Percentiles rank a stretch among this genome's conserved stretches.
These are phyloP conservation scores for Termitomyces sp. DNA, from an alignment of 768 basidiomycete genomes.

Conservation along the genomic window DNA sequence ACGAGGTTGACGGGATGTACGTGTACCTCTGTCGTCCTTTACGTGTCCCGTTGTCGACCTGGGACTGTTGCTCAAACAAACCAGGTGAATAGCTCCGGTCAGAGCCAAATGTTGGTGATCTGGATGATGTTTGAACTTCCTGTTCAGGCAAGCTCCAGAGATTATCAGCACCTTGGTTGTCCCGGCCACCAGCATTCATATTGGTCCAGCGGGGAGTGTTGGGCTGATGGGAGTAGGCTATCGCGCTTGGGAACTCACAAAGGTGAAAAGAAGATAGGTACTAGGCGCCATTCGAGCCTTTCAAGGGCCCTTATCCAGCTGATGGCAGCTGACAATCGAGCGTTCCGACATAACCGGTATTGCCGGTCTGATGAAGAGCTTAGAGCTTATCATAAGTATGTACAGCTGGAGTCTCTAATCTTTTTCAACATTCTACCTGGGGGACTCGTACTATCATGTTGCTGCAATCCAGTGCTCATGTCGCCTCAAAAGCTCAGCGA, in stretches of 20 bases:
- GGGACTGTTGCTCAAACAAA: not conserved
- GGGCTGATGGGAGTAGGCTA: not conserved
- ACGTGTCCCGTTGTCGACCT: not conserved
- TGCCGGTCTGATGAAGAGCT: too few species aligned
- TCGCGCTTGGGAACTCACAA: too few species aligned
- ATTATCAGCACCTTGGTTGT: not conserved
- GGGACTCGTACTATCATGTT: not conserved
- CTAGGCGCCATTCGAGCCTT: not conserved
- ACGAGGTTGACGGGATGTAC: constrained; percentile 11
- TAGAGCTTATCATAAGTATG: too few species aligned
- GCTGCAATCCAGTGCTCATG: constrained; percentile 68
- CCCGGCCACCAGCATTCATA: not conserved
- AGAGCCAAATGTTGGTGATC: not conserved
- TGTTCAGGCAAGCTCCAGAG: not conserved
- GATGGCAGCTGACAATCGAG: too few species aligned
- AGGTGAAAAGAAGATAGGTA: not conserved
- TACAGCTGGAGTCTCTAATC: too few species aligned
- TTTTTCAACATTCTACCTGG: not conserved
- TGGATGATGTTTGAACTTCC: too few species aligned
- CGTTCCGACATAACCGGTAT: too few species aligned
- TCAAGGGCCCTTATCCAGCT: not conserved
- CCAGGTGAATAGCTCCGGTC: not conserved
- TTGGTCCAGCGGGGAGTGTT: not conserved
- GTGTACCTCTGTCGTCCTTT: not conserved
- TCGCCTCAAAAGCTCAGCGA: constrained; percentile 67